These are phyloP conservation scores for rapeseed (Brassica napus) DNA, from an alignment of 345 rosid genomes.

Conservation along the genomic window DNA sequence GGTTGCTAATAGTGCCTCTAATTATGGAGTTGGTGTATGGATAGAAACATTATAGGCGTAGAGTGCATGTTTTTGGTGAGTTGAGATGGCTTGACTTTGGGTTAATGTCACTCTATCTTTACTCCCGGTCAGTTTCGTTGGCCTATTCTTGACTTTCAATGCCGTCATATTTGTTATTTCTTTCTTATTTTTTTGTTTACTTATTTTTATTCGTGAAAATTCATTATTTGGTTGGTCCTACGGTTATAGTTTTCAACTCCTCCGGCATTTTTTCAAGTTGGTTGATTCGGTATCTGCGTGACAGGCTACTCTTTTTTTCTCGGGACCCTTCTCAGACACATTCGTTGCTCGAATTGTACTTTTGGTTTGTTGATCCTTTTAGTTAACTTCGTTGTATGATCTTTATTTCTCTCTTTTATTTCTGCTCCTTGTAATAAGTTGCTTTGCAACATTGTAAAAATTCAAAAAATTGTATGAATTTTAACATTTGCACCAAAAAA, in stretches of 20 bases:
- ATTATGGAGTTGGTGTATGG: background rate
- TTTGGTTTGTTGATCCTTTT: too few species aligned
- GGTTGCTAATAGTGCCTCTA: background rate
- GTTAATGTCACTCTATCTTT: constrained; percentile 7
- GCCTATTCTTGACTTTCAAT: constrained; percentile 13
- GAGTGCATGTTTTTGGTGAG: constrained; percentile 20
- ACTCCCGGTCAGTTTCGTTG: constrained; percentile 1
- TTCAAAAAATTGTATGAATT: too few species aligned
- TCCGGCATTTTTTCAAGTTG: too few species aligned
- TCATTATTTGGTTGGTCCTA: constrained; percentile 30
- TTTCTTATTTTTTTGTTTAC: background rate
- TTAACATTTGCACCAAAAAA: too few species aligned
- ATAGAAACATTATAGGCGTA: background rate
- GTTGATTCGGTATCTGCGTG: too few species aligned
- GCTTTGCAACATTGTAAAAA: too few species aligned
- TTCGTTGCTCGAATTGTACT: too few species aligned
- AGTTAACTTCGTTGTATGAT: too few species aligned
- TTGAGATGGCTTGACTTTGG: constrained; percentile 27
- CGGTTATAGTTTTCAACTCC: background rate
- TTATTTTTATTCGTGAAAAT: background rate
- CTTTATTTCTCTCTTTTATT: too few species aligned
- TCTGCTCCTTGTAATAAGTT: too few species aligned
- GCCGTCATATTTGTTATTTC: background rate
- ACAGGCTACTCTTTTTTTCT: too few species aligned
- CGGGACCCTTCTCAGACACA: too few species aligned